Evolutionary conservation across 2,329 filamentous ascomycete genomes (phyloP), one percentile per base, ranked within the genome.

Genomic region (Colletotrichum trifolii): DNA sequence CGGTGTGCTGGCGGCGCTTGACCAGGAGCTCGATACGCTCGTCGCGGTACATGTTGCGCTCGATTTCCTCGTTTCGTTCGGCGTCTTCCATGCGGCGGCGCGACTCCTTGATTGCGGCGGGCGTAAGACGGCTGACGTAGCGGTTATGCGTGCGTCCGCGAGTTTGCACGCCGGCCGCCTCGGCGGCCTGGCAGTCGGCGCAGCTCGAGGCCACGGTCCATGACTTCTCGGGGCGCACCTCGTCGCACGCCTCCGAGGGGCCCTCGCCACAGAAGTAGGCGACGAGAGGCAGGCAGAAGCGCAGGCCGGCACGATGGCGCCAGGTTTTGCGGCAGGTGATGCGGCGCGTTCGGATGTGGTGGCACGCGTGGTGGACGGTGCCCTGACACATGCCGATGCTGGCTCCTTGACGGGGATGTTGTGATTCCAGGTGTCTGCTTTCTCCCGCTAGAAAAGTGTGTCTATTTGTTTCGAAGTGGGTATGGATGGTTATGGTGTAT

Each of bases 301-400:
- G 25, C 25, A 25, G 57, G 9, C 48, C 36, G 3, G 59, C 39
- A 12, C 54, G 50, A 4, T 61, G 35, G 13, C 46, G 45, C 56
- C 49, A 62, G n/a, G 49, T 59, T 4, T 49, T 45, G 38, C 60
- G 58, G 40, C 62, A 60, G 13, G 43, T 56, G n/a, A 68, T 33
- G 39, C 36, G 42, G n/a, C 42, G 15, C 40, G 39, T 47, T 7
- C 25, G 34, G 34, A 49, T 52, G 47, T 69, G 64, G 25, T 50
- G 42, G 36, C 64, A 64, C 4, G 63, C 15, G 13, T 64, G 56
- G 8, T 47, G 54, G 4, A 49, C 34, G 15, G 35, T 50, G 15
- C 64, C 48, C 55, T 64, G 36, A 36, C 67, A 69, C 67, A 69
- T 69, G 8, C 9, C 17, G 43, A 17, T 25, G 5, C 8, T 46